phyloP scores from a whole-genome alignment of 2,329 filamentous ascomycete genomes.

The Endoconidiophora polonica region DNA sequence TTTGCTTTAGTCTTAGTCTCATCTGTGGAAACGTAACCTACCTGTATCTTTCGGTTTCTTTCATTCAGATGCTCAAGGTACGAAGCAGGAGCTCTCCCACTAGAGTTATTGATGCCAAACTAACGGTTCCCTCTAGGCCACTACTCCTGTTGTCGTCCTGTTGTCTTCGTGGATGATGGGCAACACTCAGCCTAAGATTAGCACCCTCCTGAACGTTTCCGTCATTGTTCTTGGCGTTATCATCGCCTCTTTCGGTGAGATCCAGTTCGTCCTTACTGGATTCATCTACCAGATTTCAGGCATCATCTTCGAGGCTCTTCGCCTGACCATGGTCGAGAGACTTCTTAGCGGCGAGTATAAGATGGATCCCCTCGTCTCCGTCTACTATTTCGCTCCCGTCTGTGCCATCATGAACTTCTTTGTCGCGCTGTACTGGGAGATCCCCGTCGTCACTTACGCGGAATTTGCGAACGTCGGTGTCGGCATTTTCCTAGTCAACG shows the following conservation, averaged over 20 bases:
- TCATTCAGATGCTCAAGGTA: slow-evolving; percentile 92
- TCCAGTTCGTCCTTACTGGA: slow-evolving; percentile 71
- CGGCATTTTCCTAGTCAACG: slow-evolving; percentile 58
- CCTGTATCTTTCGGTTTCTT: slow-evolving; percentile 84
- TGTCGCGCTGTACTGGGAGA: slow-evolving; percentile 56
- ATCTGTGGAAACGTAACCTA: slow-evolving; percentile 96
- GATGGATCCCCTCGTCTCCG: slow-evolving; percentile 78
- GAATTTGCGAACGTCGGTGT: slow-evolving; percentile 61
- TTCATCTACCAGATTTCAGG: slow-evolving; percentile 66
- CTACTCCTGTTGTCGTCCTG: slow-evolving; percentile 84
- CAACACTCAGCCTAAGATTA: slow-evolving; percentile 67
- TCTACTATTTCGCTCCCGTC: slow-evolving; percentile 79
- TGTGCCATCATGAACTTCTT: slow-evolving; percentile 68
- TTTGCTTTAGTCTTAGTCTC: slow-evolving; percentile 91
- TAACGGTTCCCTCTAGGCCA: slow-evolving; percentile 43
- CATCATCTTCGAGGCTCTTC: slow-evolving; percentile 66
- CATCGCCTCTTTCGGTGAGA: slow-evolving; percentile 88
- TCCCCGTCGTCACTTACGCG: slow-evolving; percentile 49
- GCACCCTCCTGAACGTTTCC: slow-evolving; percentile 80
- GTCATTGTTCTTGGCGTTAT: slow-evolving; percentile 89
- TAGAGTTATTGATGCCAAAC: neutral
- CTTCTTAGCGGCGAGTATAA: slow-evolving; percentile 74
- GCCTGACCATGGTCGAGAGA: slow-evolving; percentile 70
- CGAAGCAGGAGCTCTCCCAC: no score
- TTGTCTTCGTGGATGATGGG: slow-evolving; percentile 79